Conservation (phyloP, 176 grass and related monocot genomes). For the Musa beccarii region DNA sequence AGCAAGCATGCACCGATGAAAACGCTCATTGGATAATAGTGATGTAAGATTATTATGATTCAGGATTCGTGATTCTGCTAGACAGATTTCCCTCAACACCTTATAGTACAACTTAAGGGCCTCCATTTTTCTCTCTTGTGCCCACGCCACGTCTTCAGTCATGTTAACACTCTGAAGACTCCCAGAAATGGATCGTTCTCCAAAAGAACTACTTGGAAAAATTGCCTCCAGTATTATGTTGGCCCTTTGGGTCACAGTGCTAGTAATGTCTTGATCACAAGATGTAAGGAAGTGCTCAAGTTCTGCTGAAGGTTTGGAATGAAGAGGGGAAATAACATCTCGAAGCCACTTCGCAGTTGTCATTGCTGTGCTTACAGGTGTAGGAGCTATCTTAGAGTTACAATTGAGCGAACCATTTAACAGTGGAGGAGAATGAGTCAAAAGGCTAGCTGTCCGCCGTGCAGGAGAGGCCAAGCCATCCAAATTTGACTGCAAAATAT, state of each 20-base stretch:
- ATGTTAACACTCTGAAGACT: slow-evolving; percentile 49
- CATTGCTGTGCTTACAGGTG: slow-evolving; percentile 86
- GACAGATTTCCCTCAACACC: slow-evolving; percentile 70
- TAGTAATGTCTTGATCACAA: slow-evolving; percentile 48
- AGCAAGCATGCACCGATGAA: slow-evolving; percentile 90
- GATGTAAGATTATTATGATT: slow-evolving; percentile 60
- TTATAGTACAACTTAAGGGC: slow-evolving; percentile 89
- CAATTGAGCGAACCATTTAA: slow-evolving; percentile 33
- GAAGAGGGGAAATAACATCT: slow-evolving; percentile 71
- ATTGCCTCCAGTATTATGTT: slow-evolving; percentile 82
- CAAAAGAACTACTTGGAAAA: slow-evolving; percentile 52
- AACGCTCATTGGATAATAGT: slow-evolving; percentile 76
- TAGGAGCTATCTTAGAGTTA: slow-evolving; percentile 49
- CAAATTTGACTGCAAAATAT: slow-evolving; percentile 54
- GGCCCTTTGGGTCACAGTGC: slow-evolving; percentile 42
- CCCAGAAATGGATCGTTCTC: slow-evolving; percentile 34
- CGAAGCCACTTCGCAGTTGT: slow-evolving; percentile 92
- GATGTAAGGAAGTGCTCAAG: slow-evolving; percentile 63
- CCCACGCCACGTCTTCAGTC: slow-evolving; percentile 61
- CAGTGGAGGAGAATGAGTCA: slow-evolving; percentile 58
- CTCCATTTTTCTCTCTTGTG: slow-evolving; percentile 85
- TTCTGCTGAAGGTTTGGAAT: slow-evolving; percentile 57
- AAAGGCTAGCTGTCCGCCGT: slow-evolving; percentile 58
- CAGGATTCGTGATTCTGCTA: slow-evolving; percentile 45
- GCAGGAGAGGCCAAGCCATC: slow-evolving; percentile 68